These are phyloP conservation scores for Aotearoamyces nothofagi DNA, from an alignment of 2,329 filamentous ascomycete species.

Conservation along the genomic window DNA sequence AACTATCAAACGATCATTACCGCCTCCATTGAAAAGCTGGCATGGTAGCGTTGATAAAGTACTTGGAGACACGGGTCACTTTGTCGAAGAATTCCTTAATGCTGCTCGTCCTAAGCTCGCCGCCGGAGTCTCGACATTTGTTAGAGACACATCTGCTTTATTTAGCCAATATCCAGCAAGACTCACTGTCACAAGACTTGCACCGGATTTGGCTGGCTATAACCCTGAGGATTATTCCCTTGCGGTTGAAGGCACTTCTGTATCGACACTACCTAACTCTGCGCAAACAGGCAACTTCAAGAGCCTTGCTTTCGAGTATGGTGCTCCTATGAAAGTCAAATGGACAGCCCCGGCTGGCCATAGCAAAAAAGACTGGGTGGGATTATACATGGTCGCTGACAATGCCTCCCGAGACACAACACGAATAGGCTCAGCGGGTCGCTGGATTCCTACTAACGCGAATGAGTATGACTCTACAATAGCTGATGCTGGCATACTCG, in stretches of 20 bases:
- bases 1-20: slow-evolving; percentile 76
- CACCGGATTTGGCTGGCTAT: slow-evolving; percentile 65
- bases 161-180: slow-evolving; percentile 84
- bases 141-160: slow-evolving; percentile 72
- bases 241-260: slow-evolving; percentile 51
- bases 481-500: slow-evolving; percentile 62
- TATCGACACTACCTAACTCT: slow-evolving; percentile 35
- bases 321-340: slow-evolving; percentile 72
- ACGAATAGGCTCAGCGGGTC: slow-evolving; percentile 68
- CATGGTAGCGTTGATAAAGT: slow-evolving; percentile 80
- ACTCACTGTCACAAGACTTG: slow-evolving; percentile 65
- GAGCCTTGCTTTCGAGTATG: slow-evolving; percentile 74
- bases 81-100: slow-evolving; percentile 84
- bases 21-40: slow-evolving; percentile 67
- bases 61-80: slow-evolving; percentile 71
- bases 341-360: slow-evolving; percentile 86
- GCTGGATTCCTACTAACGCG: slow-evolving; percentile 73
- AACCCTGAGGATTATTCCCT: slow-evolving; percentile 71
- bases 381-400: slow-evolving; percentile 89
- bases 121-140: slow-evolving; percentile 71
- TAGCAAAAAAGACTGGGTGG: slow-evolving; percentile 86
- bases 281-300: slow-evolving; percentile 53
- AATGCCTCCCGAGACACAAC: slow-evolving; percentile 78
- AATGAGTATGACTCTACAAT: slow-evolving; percentile 62
- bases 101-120: slow-evolving; percentile 73